Evolutionary conservation across 1,284 basidiomycete species (phyloP).

Genomic region (Macrocystidia cucumis): DNA sequence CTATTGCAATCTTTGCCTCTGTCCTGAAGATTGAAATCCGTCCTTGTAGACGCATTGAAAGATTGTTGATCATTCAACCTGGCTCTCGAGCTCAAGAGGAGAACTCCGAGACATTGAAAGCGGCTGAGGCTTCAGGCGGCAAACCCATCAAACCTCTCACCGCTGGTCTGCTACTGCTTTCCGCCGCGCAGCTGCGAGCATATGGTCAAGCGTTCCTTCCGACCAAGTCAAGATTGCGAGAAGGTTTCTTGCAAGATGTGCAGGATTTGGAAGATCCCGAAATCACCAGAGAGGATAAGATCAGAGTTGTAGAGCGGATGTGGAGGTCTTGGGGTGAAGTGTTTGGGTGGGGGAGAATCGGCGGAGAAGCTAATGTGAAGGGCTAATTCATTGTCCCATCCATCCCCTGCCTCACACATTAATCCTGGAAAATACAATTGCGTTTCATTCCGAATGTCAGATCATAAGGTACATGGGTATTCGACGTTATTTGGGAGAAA

Average conservation of each 20-base stretch:
- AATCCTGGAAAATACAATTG: too few species aligned
- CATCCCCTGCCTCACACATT: too few species aligned
- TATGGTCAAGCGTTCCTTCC: constrained; percentile 55
- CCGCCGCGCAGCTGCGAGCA: constrained; percentile 57
- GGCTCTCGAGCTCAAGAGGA: constrained; percentile 3
- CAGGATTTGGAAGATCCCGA: constrained; percentile 74
- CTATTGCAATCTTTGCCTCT: constrained; percentile 1
- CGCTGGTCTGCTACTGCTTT: constrained; percentile 68
- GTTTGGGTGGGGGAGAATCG: constrained; percentile 42
- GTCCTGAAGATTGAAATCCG: neutral
- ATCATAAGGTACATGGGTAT: constrained; percentile 1
- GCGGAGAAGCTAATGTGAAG: constrained; percentile 9
- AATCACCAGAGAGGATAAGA: constrained; percentile 62
- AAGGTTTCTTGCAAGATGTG: constrained; percentile 84
- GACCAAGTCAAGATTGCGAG: constrained; percentile 43
- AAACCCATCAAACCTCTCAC: constrained; percentile 44
- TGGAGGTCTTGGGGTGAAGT: constrained; percentile 83
- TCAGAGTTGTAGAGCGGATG: constrained; percentile 79
- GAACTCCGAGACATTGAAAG: too few species aligned
- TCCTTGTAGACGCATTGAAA: constrained; percentile 59
- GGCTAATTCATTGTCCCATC: neutral
- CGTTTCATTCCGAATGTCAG: too few species aligned
- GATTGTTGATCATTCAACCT: constrained; percentile 53
- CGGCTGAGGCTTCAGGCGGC: constrained; percentile 3
- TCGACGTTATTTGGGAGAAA: neutral